Conservation (phyloP, 1,284 basidiomycete genomes). For the Ganoderma sp. region DNA sequence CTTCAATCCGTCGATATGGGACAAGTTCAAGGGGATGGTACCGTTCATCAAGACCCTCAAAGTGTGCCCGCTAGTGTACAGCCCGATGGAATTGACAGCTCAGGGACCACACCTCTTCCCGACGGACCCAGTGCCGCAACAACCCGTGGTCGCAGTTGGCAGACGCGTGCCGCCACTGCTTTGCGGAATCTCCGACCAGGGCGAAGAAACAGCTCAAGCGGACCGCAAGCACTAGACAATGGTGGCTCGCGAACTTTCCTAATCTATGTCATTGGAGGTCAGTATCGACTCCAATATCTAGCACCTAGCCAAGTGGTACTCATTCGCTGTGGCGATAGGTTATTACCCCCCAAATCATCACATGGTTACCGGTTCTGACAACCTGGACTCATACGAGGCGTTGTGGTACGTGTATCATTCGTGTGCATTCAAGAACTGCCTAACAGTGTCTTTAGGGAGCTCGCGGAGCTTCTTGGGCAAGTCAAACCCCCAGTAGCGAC, state of each 20-base stretch:
- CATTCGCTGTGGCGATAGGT: conserved; percentile 48
- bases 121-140: conserved; percentile 20
- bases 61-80: conserved; percentile 4
- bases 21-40: conserved; percentile 38
- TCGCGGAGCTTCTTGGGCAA: conserved; percentile 79
- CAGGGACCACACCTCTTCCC: conserved; percentile 16
- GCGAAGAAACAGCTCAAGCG: conserved; percentile 40
- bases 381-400: conserved; percentile 79
- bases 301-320: not conserved
- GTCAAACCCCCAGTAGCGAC: conserved; percentile 81
- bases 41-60: conserved; percentile 16
- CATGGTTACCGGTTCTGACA: conserved; percentile 78
- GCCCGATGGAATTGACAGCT: conserved; percentile 24
- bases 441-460: conserved; percentile 53
- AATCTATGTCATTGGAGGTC: conserved; percentile 82
- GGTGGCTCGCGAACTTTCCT: conserved; percentile 74
- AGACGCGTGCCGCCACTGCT: conserved; percentile 53
- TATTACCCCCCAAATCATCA: conserved; percentile 89
- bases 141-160: conserved; percentile 42
- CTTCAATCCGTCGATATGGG: conserved; percentile 71
- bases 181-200: conserved; percentile 59
- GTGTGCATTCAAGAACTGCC: conserved; percentile 7
- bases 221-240: conserved; percentile 39
- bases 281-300: conserved; percentile 28
- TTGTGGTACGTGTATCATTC: conserved; percentile 57